These are phyloP conservation scores for Penicillium nordicum DNA, from an alignment of 2,329 filamentous ascomycete species.

Conservation along the genomic window DNA sequence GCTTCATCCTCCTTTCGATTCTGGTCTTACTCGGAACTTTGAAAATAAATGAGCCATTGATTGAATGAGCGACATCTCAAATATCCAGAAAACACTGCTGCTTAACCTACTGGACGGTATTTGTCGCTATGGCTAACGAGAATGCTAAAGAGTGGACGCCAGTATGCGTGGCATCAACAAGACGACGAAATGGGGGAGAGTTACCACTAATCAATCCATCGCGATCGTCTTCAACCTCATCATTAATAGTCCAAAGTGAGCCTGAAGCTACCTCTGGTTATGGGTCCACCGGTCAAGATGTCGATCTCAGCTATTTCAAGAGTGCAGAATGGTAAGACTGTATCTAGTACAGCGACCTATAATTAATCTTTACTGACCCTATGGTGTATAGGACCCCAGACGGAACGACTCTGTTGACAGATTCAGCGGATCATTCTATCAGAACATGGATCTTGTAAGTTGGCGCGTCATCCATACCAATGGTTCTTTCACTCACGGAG, in stretches of 20 bases:
- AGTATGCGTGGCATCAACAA: slow-evolving; percentile 30
- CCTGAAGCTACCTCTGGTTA: too few species aligned
- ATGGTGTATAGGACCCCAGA: slow-evolving; percentile 47
- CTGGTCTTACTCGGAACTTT: background rate
- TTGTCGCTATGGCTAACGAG: slow-evolving; percentile 11
- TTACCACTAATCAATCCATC: background rate
- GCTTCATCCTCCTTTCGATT: background rate
- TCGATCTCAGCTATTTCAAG: slow-evolving; percentile 41
- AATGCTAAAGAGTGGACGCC: slow-evolving; percentile 11
- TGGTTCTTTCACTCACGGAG: slow-evolving; percentile 7
- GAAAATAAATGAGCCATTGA: background rate
- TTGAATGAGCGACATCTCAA: background rate
- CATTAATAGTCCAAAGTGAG: background rate
- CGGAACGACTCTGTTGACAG: slow-evolving; percentile 56
- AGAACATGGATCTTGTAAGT: slow-evolving; percentile 54
- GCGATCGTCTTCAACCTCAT: background rate
- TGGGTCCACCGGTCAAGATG: background rate
- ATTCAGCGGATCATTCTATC: slow-evolving; percentile 50
- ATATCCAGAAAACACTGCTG: background rate
- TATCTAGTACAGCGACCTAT: background rate
- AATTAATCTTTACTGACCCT: slow-evolving; percentile 1
- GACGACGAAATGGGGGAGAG: slow-evolving; percentile 2
- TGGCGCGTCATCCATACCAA: background rate
- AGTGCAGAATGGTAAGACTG: slow-evolving; percentile 43
- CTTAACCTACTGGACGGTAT: background rate